Conservation (phyloP, 2,329 filamentous ascomycete species). For the Sarocladiaceae sp. region DNA sequence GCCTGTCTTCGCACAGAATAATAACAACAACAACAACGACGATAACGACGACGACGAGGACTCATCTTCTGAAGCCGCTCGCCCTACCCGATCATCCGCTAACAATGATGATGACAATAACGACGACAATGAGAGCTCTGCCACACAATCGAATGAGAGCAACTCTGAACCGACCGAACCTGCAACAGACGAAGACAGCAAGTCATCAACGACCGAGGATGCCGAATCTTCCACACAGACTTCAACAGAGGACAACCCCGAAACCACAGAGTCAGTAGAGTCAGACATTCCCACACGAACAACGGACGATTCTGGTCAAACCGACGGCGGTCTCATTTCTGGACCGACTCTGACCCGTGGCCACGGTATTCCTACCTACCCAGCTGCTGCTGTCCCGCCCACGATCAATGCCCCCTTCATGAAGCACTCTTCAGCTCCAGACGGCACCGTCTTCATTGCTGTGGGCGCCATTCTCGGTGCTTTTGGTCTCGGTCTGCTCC, state of each 20-base stretch:
- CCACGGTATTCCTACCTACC: conserved; percentile 48
- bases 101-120: neutral
- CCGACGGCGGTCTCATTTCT: conserved; percentile 20
- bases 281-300: conserved; percentile 10
- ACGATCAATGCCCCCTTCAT: conserved; percentile 85
- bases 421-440: conserved; percentile 76
- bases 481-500: conserved; percentile 71
- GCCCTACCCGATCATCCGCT: neutral
- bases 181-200: neutral
- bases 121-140: neutral
- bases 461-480: conserved; percentile 85
- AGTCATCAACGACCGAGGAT: neutral
- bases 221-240: conserved; percentile 6
- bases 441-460: conserved; percentile 93
- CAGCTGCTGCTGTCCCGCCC: conserved; percentile 71
- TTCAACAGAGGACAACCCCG: conserved; percentile 1
- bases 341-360: conserved; percentile 37
- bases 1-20: conserved; percentile 26
- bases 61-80: conserved; percentile 3
- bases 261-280: conserved; percentile 6
- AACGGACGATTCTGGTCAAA: conserved; percentile 13
- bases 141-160: neutral
- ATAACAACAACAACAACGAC: conserved; percentile 16
- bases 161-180: neutral
- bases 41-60: neutral